Evolutionary conservation across 768 basidiomycete species (phyloP).

Genomic region (Phanerodontia chrysosporium): DNA sequence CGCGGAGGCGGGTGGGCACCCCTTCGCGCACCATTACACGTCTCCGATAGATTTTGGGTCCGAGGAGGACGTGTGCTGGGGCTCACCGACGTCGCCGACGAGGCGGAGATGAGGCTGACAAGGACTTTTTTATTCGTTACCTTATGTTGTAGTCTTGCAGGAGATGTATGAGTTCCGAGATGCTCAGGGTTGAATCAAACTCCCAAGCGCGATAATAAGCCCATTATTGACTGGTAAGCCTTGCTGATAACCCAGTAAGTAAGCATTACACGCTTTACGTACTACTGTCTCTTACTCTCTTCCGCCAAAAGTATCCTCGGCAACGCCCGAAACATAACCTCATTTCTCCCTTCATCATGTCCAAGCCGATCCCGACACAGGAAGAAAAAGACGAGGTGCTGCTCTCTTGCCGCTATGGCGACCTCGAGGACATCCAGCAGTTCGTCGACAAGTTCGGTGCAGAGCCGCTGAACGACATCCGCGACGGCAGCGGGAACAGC

Average conservation of each 20-base stretch:
- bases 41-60: constrained; percentile 49
- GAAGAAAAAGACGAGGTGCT: constrained; percentile 72
- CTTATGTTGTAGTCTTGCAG: too few species aligned
- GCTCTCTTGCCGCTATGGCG: constrained; percentile 84
- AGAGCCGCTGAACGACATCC: constrained; percentile 41
- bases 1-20: constrained; percentile 29
- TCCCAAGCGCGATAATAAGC: too few species aligned
- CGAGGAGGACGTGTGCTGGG: not conserved
- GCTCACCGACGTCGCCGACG: not conserved
- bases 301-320: not conserved
- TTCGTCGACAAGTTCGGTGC: constrained; percentile 61
- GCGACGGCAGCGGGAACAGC: constrained; percentile 77
- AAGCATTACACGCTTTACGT: too few species aligned
- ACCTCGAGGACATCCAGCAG: constrained; percentile 68
- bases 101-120: too few species aligned
- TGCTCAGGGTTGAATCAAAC: too few species aligned
- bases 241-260: too few species aligned
- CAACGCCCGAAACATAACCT: not conserved
- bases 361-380: constrained; percentile 15
- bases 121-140: not conserved
- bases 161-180: too few species aligned
- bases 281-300: too few species aligned
- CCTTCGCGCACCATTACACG: constrained; percentile 59
- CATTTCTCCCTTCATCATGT: constrained; percentile 8
- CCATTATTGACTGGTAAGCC: too few species aligned